Evolutionary conservation across 331 rosid genomes (phyloP), one percentile per base, ranked within the genome.

Genomic region (Acacia concinna): DNA sequence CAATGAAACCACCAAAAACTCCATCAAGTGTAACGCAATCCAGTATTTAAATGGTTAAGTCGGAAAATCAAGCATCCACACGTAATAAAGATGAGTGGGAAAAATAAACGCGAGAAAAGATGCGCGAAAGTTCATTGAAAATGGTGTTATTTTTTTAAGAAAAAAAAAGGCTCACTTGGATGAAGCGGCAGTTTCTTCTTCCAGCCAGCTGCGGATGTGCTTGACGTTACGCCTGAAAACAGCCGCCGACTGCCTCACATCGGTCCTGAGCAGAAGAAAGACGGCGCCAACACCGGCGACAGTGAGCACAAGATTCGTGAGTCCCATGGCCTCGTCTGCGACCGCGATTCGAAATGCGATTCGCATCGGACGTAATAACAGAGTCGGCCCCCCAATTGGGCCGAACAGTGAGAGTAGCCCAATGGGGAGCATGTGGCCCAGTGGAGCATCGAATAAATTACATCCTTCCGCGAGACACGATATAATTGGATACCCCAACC

Each of bases 261-360:
- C 99, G 72, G 96, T 88, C 85, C 98, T 84, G 27, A 95, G 82
- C 21, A 95, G 87, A 47, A 95, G 90, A 63, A 93, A 77, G 52
- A 87, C 94, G 21, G 98, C 99, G 79, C 97, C 78, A 21, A 96
- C 99, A 1, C 98, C 99, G 4, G 97, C 99, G 27, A 91, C 99
- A 3, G 99, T 93, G 4, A 96, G 79, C 49, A 93, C 89, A 79
- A 96, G 90, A 84, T 96, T 91, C 52, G 98, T 93, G 79, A 96
- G 62, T 21, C 96, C 99, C 99, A 93, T 94, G 47, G 23, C 73
- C 68, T 66, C 17, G 0, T 3, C 18, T 5, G 46, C 21, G 46
- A 37, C 18, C 2, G 46, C 21, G 46, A 37, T 14, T 13, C 67
- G 21, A 60, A 54, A 60, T 14, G 4, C 0, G 10, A 10, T n/a